These are phyloP conservation scores for Phoma sp. DNA, from an alignment of 2,329 filamentous ascomycete species.

Conservation along the genomic window DNA sequence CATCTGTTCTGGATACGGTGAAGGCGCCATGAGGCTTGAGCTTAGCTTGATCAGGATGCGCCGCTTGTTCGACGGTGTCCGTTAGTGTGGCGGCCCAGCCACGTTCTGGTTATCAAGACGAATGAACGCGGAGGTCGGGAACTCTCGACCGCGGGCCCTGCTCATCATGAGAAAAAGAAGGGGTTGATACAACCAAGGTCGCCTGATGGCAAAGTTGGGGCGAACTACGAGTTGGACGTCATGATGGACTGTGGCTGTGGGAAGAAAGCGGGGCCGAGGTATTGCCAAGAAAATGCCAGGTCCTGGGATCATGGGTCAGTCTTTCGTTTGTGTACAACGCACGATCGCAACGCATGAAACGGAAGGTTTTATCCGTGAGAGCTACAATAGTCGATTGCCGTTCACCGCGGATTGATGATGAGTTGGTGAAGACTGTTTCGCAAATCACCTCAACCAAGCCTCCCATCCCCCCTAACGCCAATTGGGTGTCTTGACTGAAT, in stretches of 20 bases:
- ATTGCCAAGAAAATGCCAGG: slow-evolving; percentile 16
- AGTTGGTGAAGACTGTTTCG: background rate
- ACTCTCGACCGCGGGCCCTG: background rate
- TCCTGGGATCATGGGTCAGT: slow-evolving; percentile 3
- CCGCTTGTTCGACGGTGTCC: slow-evolving; percentile 15
- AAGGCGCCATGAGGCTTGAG: slow-evolving; percentile 7
- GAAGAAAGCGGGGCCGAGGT: slow-evolving; percentile 8
- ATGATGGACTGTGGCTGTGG: slow-evolving; percentile 12
- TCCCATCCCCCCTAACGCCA: background rate
- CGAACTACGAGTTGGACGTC: slow-evolving; percentile 1
- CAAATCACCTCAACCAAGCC: background rate
- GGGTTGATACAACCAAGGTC: background rate
- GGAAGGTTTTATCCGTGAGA: slow-evolving; percentile 10
- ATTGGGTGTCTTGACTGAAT: background rate
- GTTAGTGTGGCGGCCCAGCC: slow-evolving; percentile 13
- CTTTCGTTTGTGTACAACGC: slow-evolving; percentile 11
- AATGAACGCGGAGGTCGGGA: background rate
- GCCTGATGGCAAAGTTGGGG: background rate
- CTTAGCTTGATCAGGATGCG: slow-evolving; percentile 14
- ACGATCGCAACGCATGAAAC: slow-evolving; percentile 1
- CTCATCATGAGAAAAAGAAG: background rate
- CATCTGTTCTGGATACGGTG: slow-evolving; percentile 8
- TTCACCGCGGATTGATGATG: background rate
- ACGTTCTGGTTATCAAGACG: background rate
- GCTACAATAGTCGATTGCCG: background rate